phyloP scores from a whole-genome alignment of 768 basidiomycete genomes.

The Xanthoconium purpureum region DNA sequence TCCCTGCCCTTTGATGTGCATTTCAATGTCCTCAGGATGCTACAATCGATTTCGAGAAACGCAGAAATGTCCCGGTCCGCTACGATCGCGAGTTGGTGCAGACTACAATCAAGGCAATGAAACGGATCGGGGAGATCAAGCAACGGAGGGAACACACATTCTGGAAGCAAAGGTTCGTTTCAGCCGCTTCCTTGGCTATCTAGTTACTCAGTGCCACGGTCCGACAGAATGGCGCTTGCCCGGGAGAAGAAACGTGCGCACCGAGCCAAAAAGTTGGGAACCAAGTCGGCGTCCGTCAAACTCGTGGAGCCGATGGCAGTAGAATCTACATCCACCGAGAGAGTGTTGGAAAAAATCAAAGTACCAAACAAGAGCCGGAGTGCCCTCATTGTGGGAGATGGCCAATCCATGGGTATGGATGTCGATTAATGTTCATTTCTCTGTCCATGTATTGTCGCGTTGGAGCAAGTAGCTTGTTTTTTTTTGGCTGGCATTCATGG shows the following conservation, averaged over 20 bases:
- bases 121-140: conserved; percentile 90
- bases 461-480: not conserved
- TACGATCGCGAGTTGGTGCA: conserved; percentile 93
- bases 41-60: conserved; percentile 98
- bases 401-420: conserved; percentile 90
- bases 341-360: conserved; percentile 76
- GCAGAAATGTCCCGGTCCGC: conserved; percentile 93
- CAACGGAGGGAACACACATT: conserved; percentile 87
- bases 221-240: conserved; percentile 75
- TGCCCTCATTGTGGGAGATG: conserved; percentile 79
- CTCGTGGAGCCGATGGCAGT: conserved; percentile 61
- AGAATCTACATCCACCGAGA: conserved; percentile 43
- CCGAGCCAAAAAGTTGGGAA: conserved; percentile 60
- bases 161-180: conserved; percentile 84
- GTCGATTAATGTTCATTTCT: conserved; percentile 48
- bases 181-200: not conserved
- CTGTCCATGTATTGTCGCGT: not conserved
- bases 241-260: conserved; percentile 75
- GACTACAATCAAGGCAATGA: conserved; percentile 95
- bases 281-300: conserved; percentile 53
- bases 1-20: not conserved
- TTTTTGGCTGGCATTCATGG: not conserved
- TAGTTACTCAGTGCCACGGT: not conserved
- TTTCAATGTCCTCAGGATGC: conserved; percentile 65
- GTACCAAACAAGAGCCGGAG: conserved; percentile 59